Conservation (phyloP, 1,284 basidiomycete genomes). For the Rhodotorula sp. region DNA sequence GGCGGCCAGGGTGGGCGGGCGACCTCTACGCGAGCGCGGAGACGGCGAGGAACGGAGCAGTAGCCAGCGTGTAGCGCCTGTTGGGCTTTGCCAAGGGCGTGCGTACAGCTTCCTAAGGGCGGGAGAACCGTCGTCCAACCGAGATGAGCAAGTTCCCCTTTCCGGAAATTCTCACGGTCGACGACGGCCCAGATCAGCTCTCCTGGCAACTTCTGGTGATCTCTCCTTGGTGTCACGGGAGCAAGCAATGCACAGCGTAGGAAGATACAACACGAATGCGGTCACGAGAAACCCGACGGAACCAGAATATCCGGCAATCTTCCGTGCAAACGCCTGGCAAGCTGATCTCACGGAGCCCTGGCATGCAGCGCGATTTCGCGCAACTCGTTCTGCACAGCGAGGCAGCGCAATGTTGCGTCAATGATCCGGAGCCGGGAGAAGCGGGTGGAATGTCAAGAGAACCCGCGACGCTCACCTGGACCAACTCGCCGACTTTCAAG, state of each 20-base stretch:
- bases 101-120: too few species aligned
- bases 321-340: neutral
- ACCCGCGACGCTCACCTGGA: slow-evolving; percentile 17
- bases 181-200: too few species aligned
- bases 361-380: slow-evolving; percentile 27
- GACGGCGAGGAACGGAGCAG: too few species aligned
- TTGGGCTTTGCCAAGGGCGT: too few species aligned
- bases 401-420: neutral
- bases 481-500: slow-evolving; percentile 82
- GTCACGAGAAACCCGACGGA: too few species aligned
- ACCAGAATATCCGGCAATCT: too few species aligned
- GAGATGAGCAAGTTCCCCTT: too few species aligned
- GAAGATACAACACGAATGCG: too few species aligned
- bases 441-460: neutral
- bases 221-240: neutral
- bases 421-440: neutral
- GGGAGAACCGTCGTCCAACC: too few species aligned
- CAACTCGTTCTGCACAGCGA: slow-evolving; percentile 56
- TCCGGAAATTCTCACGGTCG: too few species aligned
- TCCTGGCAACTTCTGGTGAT: neutral
- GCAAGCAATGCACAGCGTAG: neutral
- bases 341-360: neutral
- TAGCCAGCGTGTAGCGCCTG: too few species aligned
- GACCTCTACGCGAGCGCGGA: too few species aligned
- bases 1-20: neutral